These are phyloP conservation scores for Emergomyces africanus DNA, from an alignment of 2,329 filamentous ascomycete genomes.

Conservation along the genomic window DNA sequence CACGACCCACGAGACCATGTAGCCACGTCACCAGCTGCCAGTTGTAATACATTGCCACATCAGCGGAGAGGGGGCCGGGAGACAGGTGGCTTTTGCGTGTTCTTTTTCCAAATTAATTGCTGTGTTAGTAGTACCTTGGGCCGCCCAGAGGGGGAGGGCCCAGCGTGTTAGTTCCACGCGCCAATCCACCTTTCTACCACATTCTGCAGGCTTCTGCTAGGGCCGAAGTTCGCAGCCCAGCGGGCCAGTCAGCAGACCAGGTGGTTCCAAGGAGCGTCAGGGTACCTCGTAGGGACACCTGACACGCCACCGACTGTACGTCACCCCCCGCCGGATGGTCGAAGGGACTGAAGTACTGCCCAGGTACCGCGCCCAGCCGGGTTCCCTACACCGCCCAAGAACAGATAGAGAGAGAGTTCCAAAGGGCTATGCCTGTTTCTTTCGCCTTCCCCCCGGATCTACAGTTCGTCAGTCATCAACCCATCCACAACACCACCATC, in stretches of 20 bases:
- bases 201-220: not conserved
- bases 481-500: no score
- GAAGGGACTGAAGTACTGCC: not conserved
- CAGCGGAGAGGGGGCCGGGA: no score
- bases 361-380: not conserved
- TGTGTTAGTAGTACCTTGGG: no score
- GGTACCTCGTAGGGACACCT: not conserved
- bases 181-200: not conserved
- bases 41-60: no score
- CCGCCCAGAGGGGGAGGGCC: no score
- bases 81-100: no score
- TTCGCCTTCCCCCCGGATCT: not conserved
- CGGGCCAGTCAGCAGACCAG: not conserved
- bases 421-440: slow-evolving; percentile 8
- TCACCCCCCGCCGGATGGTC: not conserved
- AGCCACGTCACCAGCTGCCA: no score
- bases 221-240: not conserved
- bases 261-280: not conserved
- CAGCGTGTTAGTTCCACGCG: slow-evolving; percentile 1
- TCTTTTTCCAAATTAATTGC: no score
- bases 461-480: not conserved
- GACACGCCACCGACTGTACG: not conserved
- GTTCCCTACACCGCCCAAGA: not conserved
- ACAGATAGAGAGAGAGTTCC: no score
- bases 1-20: no score